Evolutionary conservation across 495 filamentous ascomycete species (phyloP).

Genomic region (Neurospora sp.): DNA sequence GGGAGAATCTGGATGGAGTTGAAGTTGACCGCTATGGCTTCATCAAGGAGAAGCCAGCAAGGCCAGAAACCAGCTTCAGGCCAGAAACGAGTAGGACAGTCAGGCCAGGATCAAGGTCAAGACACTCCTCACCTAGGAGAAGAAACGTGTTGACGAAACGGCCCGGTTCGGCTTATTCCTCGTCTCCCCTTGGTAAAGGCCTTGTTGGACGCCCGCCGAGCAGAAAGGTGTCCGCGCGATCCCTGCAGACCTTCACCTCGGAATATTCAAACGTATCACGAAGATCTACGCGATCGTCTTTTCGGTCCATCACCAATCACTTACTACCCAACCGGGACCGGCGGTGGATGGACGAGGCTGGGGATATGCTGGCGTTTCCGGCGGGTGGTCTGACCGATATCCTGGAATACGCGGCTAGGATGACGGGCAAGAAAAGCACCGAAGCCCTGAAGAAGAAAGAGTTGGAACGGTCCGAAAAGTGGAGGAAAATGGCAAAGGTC

Average conservation of each 20-base stretch:
- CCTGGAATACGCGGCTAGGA: slow-evolving; percentile 41
- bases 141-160: slow-evolving; percentile 33
- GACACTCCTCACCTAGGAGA: slow-evolving; percentile 24
- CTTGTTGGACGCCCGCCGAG: slow-evolving; percentile 23
- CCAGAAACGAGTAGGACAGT: slow-evolving; percentile 25
- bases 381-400: slow-evolving; percentile 56
- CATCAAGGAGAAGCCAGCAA: slow-evolving; percentile 48
- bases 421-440: slow-evolving; percentile 40
- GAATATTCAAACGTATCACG: slow-evolving; percentile 43
- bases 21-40: slow-evolving; percentile 95
- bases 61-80: slow-evolving; percentile 46
- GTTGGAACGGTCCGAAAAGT: slow-evolving; percentile 79
- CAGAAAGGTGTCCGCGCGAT: slow-evolving; percentile 42
- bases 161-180: slow-evolving; percentile 26
- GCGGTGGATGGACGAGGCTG: slow-evolving; percentile 70
- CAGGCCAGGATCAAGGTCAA: slow-evolving; percentile 23
- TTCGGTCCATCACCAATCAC: slow-evolving; percentile 59
- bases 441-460: slow-evolving; percentile 67
- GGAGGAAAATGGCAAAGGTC: slow-evolving; percentile 88
- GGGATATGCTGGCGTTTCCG: slow-evolving; percentile 71
- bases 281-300: slow-evolving; percentile 42
- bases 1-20: slow-evolving; percentile 78
- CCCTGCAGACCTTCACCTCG: slow-evolving; percentile 40
- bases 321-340: slow-evolving; percentile 69
- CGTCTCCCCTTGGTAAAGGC: slow-evolving; percentile 21